Evolutionary conservation across 768 basidiomycete species (phyloP).

Genomic region (Xerocomus brunneocitrinus): DNA sequence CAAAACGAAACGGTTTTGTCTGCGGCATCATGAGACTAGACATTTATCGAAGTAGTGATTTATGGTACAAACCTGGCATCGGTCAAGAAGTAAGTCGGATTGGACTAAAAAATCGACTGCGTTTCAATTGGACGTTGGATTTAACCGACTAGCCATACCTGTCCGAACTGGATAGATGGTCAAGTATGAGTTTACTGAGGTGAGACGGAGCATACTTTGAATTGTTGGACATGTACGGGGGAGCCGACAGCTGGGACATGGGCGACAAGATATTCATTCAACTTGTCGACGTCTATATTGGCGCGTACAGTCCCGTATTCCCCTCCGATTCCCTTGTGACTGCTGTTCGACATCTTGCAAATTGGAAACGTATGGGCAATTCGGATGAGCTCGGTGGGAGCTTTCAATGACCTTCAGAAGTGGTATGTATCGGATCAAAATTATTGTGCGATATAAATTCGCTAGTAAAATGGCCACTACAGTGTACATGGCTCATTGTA

Average conservation of each 20-base stretch:
- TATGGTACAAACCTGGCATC: conserved; percentile 55
- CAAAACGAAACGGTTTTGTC: conserved; percentile 67
- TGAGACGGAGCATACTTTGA: conserved; percentile 57
- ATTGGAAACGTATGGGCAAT: neutral
- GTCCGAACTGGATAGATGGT: conserved; percentile 63
- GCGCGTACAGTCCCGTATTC: conserved; percentile 75
- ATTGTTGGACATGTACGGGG: conserved; percentile 84
- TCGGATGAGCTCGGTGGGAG: neutral
- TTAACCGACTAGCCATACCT: conserved; percentile 46
- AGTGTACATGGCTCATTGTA: no score
- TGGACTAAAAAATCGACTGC: conserved; percentile 54
- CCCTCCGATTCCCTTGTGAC: conserved; percentile 55
- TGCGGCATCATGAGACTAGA: conserved; percentile 17
- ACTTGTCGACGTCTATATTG: conserved; percentile 54
- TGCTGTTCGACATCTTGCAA: conserved; percentile 17
- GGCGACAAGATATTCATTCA: conserved; percentile 61
- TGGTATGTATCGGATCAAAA: no score
- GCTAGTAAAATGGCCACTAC: neutral
- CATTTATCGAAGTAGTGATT: neutral
- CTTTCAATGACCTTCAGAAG: no score
- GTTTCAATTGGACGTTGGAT: conserved; percentile 1
- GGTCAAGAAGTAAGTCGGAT: conserved; percentile 93
- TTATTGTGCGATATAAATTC: neutral
- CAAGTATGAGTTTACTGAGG: neutral
- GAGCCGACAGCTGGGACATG: conserved; percentile 51